Evolutionary conservation across 2,329 filamentous ascomycete species (phyloP), one percentile per base, ranked within the genome.

Genomic region (Penicillium sp.): DNA sequence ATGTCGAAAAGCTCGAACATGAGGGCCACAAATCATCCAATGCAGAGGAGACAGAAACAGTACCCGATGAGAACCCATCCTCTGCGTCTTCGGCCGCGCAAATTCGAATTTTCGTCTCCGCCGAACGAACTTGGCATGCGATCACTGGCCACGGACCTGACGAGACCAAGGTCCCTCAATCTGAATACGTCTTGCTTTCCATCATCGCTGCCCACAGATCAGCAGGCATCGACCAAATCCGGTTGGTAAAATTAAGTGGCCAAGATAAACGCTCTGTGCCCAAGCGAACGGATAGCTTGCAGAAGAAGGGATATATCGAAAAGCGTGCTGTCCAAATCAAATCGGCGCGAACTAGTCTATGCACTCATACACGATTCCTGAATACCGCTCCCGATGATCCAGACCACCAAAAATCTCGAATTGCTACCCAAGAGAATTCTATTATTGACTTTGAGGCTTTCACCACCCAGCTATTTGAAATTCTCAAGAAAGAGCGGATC

Each of bases 251-350:
- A 46, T 60, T 80, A 18, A 84, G 81, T 56, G 81, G 81, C 5
- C 84, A 87, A 68, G 84, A 87, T 65, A 87, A 86, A 63, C 77
- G 84, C 39, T 87, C 84, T 1, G 79, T 87, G 2, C 84, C 84
- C 1, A 77, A 81, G 54, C 75, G 84, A 32, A 87, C 84, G 3
- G 81, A 85, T 54, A 68, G 73, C 3, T 71, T 87, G 32, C 75
- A 77, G 5, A 67, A 73, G 29, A 84, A 82, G 57, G 84, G 84
- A 0, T 86, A 87, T 63, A 86, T 87, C 47, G 75, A 79, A 33
- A 87, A 87, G 61, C 73, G 74, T 46, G 64, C 70, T 7, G 74
- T 82, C 15, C 72, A 80, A 24, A 70, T 74, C 18, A 75, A 75
- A 51, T 75, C 77, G 3, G 68, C 75, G 5, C 77, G 79, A 39